Base-by-base conservation (phyloP, 441 rosid genomes). In the Gossypium lobatum region DNA sequence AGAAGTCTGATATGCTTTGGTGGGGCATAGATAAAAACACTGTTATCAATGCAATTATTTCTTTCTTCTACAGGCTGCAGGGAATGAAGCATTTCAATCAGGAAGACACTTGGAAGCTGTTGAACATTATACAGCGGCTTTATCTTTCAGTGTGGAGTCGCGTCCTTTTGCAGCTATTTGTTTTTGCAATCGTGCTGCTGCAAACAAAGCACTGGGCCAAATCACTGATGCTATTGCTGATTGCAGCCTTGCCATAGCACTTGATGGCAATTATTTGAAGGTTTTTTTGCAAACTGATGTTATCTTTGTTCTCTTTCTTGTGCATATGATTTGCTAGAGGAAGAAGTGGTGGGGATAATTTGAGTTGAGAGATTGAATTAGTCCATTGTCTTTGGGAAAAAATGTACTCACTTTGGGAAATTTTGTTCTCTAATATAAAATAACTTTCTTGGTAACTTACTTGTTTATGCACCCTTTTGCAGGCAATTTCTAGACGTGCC, bases 181-280 rank as follows among this genome's bases (percentile, higher is more conserved):
- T 79, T 93, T 89, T 78, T 95, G 97, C 81, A 95, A 95, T 83
- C 97, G 98, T 79, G 97, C 98, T 79, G 97, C 97, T 69, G 93
- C 97, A 6, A 87, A 88, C 83, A 95, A 91, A 74, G 88, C 93
- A 37, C 72, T 89, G 76, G 89, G 95, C 77, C 98, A 91, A 84
- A 74, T 87, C 25, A 86, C 88, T 31, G 98, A 93, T 79, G 98
- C 98, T 63, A 91, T 93, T 83, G 96, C 99, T 42, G 99, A 93
- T 77, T 95, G 99, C 91, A 93, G 91, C 86, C 87, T 95, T 65
- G 96, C 97, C 74, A 90, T 91, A 75, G 98, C 99, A 78, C 93
- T 95, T 62, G 93, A 93, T 83, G 86, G 88, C 73, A 93, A 82
- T 75, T 95, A 93, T 86, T 74, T 82, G 64, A 95, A 95, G 99